Base-by-base conservation (phyloP, 305 asterid species). In the Solanum hybrid region DNA sequence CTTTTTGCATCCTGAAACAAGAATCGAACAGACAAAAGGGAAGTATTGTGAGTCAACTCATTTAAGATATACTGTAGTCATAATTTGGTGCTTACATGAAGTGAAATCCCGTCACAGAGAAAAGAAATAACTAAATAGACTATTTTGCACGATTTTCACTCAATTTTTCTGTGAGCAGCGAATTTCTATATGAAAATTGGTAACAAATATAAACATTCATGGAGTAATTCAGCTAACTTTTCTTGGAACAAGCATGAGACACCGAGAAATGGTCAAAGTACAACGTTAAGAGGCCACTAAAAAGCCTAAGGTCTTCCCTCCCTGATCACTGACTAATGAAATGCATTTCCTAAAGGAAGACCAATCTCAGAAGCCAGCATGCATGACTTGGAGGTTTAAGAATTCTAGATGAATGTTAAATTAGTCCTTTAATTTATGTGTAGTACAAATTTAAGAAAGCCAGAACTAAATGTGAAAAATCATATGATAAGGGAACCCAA, bases 1-100 rank as follows among this genome's bases (percentile, higher is more conserved):
- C 95, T 83, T 95, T 95, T n/a, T 88, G 92, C 89, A 93, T 72
- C 86, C 99, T 97, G 97, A 90, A 94, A 95, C 90, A 91, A 91
- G 89, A 89, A 86, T 65, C 6, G 22, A 84, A 84, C 11, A 83
- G 73, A 27, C 27, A 83, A 41, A 17, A 84, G 12, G 41, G 87
- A 39, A 39, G 26, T 45, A 27, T 34, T 15, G 72, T 2, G 15
- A 15, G 75, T 84, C 75, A 45, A 84, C 73, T 84, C 75, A 84
- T 84, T 45, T 51, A 84, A 20, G 27, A 83, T 83, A 13, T 24
- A 45, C 27, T 51, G 75, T 84, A 51, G 88, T 9, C 75, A 51
- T 29, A 84, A 17, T 45, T 51, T 84, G 88, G 88, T 77, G 27
- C 75, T 45, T 84, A 51, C 70, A 84, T 84, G 88, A 84, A 84